A percentile compares a stretch with the other conserved stretches of the same genome.
phyloP scores from a whole-genome alignment of 139 green algal species.

The Haematococcus lacustris region DNA sequence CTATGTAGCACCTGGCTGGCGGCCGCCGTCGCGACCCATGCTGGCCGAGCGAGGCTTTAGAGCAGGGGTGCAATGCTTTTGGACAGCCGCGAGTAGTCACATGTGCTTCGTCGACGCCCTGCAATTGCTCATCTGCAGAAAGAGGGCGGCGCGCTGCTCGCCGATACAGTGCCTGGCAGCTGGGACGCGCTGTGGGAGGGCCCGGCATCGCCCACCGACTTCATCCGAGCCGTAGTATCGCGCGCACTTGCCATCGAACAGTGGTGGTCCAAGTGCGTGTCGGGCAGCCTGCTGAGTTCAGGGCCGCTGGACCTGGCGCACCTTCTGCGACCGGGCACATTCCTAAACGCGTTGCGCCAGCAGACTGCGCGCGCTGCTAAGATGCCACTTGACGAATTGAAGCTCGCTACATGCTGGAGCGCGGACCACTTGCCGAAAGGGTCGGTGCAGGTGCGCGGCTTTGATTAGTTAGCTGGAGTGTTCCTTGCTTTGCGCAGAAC shows the following conservation, averaged over 20 bases:
- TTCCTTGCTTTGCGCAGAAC: background rate
- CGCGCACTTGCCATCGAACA: conserved; percentile 35
- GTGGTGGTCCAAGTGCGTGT: conserved; percentile 8
- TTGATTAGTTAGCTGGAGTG: background rate
- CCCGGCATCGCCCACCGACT: conserved; percentile 40
- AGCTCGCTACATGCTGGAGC: conserved; percentile 55
- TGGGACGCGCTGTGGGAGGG: conserved; percentile 66
- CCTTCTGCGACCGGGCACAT: conserved; percentile 53
- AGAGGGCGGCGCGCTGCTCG: conserved; percentile 7
- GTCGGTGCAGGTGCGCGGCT: background rate
- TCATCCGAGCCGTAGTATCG: conserved; percentile 39
- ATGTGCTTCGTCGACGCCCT: too few species aligned
- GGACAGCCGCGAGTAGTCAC: too few species aligned
- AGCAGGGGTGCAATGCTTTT: too few species aligned
- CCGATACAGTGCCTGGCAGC: background rate
- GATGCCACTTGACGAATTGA: conserved; percentile 47
- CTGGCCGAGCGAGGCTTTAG: too few species aligned
- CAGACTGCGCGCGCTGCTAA: conserved; percentile 29
- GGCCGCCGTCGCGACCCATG: too few species aligned
- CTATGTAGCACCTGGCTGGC: too few species aligned
- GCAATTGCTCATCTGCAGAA: too few species aligned
- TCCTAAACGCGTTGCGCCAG: conserved; percentile 70
- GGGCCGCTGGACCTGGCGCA: conserved; percentile 36
- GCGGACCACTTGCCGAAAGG: background rate
- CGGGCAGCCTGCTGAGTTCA: background rate